These are phyloP conservation scores for Colletotrichum chlorophyti DNA, from an alignment of 2,329 filamentous ascomycete genomes.

Conservation along the genomic window DNA sequence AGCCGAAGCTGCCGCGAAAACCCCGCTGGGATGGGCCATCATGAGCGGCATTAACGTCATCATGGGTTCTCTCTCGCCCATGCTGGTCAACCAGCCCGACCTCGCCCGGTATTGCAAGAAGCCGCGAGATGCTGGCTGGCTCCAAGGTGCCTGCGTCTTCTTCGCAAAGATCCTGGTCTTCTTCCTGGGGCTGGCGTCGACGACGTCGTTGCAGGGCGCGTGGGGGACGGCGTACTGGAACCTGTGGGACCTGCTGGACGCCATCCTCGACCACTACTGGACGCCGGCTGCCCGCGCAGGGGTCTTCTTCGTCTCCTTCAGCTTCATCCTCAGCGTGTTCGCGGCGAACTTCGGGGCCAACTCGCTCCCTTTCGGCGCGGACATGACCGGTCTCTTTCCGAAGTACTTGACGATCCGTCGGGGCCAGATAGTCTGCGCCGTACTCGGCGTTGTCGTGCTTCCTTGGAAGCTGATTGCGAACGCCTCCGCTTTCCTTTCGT, in stretches of 20 bases:
- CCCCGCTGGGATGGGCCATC: constrained; percentile 44
- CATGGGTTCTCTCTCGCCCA: constrained; percentile 42
- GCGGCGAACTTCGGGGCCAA: constrained; percentile 38
- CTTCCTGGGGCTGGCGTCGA: constrained; percentile 38
- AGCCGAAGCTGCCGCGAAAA: constrained; percentile 32
- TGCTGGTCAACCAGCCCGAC: constrained; percentile 45
- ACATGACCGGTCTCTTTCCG: constrained; percentile 40
- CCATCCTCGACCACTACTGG: constrained; percentile 44
- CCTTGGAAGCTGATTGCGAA: constrained; percentile 40
- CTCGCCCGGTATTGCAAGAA: constrained; percentile 42
- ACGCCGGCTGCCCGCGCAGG: constrained; percentile 37
- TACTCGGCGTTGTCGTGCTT: constrained; percentile 38
- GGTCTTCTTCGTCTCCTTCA: constrained; percentile 39
- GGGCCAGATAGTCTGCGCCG: constrained; percentile 39
- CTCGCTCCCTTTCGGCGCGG: constrained; percentile 41
- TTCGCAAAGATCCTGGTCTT: constrained; percentile 35
- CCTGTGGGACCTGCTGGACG: constrained; percentile 42
- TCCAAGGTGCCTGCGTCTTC: constrained; percentile 38
- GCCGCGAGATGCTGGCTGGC: constrained; percentile 37
- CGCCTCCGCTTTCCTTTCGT: constrained; percentile 33
- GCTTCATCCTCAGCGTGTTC: constrained; percentile 33
- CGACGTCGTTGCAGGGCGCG: constrained; percentile 40
- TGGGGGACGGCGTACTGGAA: constrained; percentile 47
- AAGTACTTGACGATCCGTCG: constrained; percentile 40
- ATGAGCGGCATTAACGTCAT: constrained; percentile 46